Evolutionary conservation across 2,329 filamentous ascomycete species (phyloP).

Genomic region (Epichloe gansuensis): DNA sequence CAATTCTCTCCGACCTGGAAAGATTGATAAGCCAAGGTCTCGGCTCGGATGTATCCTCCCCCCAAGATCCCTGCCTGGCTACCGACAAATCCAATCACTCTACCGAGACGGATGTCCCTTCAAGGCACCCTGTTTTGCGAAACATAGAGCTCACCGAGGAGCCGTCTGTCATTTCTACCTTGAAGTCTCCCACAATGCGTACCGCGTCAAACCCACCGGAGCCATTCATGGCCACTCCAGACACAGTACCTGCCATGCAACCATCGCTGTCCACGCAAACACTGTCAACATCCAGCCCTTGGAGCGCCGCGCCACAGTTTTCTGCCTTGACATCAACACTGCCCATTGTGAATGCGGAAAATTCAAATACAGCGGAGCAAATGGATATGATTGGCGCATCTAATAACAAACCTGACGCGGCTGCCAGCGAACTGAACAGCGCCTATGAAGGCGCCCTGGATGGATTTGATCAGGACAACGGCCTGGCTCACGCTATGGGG

Average conservation of each 20-base stretch:
- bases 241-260: background rate
- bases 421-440: slow-evolving; percentile 32
- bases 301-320: background rate
- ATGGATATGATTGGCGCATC: slow-evolving; percentile 8
- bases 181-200: background rate
- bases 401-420: slow-evolving; percentile 18
- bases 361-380: slow-evolving; percentile 9
- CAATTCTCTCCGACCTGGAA: slow-evolving; percentile 35
- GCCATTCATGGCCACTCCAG: background rate
- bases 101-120: slow-evolving; percentile 6
- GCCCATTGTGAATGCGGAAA: background rate
- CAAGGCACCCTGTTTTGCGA: slow-evolving; percentile 9
- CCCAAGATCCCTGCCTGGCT: slow-evolving; percentile 4
- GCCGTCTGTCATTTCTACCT: slow-evolving; percentile 13
- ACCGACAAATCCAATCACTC: background rate
- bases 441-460: slow-evolving; percentile 37
- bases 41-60: slow-evolving; percentile 12
- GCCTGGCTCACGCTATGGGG: slow-evolving; percentile 29
- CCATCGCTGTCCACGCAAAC: background rate
- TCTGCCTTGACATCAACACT: background rate
- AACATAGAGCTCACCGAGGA: slow-evolving; percentile 16
- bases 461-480: slow-evolving; percentile 31
- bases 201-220: background rate
- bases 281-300: background rate
- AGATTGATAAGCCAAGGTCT: slow-evolving; percentile 36